Evolutionary conservation across 139 green algal genomes (phyloP).

Genomic region (Picochlorum sp.): DNA sequence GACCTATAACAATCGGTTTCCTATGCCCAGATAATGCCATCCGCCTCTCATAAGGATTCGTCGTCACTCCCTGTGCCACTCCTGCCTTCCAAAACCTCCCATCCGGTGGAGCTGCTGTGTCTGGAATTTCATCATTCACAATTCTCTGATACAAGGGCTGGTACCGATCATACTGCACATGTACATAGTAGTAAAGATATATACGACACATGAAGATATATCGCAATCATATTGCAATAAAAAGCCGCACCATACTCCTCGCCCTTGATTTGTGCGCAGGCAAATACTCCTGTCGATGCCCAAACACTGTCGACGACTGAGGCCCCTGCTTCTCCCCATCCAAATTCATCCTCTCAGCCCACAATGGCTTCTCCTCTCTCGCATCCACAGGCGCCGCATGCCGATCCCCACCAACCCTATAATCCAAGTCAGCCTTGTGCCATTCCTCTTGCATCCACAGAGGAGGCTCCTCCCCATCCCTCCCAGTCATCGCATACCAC

Average conservation of each 20-base stretch:
- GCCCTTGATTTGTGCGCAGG: constrained; percentile 24
- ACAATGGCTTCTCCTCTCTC: constrained; percentile 16
- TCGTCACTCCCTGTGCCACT: constrained; percentile 25
- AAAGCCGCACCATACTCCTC: constrained; percentile 20
- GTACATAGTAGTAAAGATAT: background rate
- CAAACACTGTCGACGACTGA: constrained; percentile 29
- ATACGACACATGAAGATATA: too few relatives aligned
- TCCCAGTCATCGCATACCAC: constrained; percentile 19
- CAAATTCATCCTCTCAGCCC: constrained; percentile 31
- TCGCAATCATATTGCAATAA: background rate
- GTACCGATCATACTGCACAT: constrained; percentile 25
- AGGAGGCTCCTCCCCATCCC: constrained; percentile 13
- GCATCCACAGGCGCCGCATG: constrained; percentile 5
- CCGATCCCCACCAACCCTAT: constrained; percentile 11
- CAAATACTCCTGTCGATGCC: constrained; percentile 27
- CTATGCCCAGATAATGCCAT: constrained; percentile 17
- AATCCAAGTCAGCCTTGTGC: constrained; percentile 31
- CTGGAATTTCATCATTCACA: constrained; percentile 30
- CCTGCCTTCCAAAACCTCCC: constrained; percentile 33
- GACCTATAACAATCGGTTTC: constrained; percentile 30
- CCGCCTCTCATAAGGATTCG: constrained; percentile 26
- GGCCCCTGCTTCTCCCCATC: constrained; percentile 9
- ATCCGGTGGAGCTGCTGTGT: constrained; percentile 24
- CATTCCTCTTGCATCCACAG: constrained; percentile 29
- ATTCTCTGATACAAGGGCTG: constrained; percentile 24